These are phyloP conservation scores for Penicillium verhagenii DNA, from an alignment of 495 filamentous ascomycete species.

Conservation along the genomic window DNA sequence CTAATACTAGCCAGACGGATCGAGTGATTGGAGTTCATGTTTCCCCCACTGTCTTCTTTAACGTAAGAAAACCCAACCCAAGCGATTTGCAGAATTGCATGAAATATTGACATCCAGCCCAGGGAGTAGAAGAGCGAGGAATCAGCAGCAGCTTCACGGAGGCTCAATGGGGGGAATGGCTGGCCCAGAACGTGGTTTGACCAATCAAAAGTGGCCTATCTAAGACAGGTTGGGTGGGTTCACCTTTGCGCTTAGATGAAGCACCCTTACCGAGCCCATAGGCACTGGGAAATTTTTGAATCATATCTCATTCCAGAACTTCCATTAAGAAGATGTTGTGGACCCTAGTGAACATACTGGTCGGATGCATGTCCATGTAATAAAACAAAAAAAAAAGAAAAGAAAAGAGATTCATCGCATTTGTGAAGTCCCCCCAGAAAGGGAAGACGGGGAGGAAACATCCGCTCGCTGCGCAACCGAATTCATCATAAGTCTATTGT, in stretches of 20 bases:
- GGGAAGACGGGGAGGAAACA: constrained; percentile 3
- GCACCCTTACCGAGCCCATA: neutral
- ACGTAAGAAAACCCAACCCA: constrained; percentile 43
- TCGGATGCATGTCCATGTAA: constrained; percentile 21
- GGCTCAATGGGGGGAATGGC: constrained; percentile 83
- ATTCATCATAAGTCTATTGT: constrained; percentile 26
- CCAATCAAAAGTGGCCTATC: neutral
- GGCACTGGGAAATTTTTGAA: constrained; percentile 20
- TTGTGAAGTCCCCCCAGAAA: neutral
- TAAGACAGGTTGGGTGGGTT: constrained; percentile 3
- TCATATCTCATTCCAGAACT: constrained; percentile 36
- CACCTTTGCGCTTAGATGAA: constrained; percentile 9
- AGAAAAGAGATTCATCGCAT: constrained; percentile 1
- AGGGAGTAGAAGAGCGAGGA: constrained; percentile 73
- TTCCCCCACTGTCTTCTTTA: constrained; percentile 83
- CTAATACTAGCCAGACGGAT: constrained; percentile 47
- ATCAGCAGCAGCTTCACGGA: constrained; percentile 75
- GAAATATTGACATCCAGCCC: constrained; percentile 20
- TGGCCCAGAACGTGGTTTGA: constrained; percentile 72
- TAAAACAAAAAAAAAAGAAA: constrained; percentile 11
- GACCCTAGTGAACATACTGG: constrained; percentile 25
- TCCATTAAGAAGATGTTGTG: constrained; percentile 29
- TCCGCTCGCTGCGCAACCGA: constrained; percentile 2
- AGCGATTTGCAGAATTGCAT: neutral
- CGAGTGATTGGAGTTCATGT: constrained; percentile 81